phyloP scores from a whole-genome alignment of 2,329 filamentous ascomycete genomes.

The Neonectria coccinea region DNA sequence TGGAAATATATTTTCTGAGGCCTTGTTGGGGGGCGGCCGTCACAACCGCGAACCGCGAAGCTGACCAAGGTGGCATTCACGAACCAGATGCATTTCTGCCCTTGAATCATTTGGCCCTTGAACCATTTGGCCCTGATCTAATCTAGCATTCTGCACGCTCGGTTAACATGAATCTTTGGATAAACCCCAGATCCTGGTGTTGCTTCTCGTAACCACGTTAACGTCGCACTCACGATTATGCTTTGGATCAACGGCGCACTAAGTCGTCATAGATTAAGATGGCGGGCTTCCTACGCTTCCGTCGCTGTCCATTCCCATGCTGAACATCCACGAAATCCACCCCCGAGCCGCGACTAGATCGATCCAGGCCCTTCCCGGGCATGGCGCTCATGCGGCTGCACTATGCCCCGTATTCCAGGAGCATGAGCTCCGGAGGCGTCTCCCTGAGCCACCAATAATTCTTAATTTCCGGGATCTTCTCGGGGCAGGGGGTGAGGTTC shows the following conservation, averaged over 20 bases:
- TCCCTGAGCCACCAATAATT: conserved; percentile 4
- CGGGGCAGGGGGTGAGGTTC: neutral
- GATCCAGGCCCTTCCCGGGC: conserved; percentile 9
- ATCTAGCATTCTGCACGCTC: neutral
- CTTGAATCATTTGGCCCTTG: neutral
- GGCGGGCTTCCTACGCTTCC: neutral
- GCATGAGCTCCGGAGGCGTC: conserved; percentile 17
- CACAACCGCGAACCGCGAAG: no score
- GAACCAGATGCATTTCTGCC: no score
- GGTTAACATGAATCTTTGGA: neutral
- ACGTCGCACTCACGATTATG: neutral
- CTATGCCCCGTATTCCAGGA: conserved; percentile 13
- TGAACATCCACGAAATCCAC: neutral
- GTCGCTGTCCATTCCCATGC: neutral
- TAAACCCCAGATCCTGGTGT: neutral
- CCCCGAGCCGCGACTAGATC: conserved; percentile 5
- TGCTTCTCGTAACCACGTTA: neutral
- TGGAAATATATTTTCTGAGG: no score
- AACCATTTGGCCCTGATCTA: neutral
- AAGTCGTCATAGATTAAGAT: neutral
- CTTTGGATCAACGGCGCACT: neutral
- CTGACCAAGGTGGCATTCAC: no score
- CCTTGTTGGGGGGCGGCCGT: no score
- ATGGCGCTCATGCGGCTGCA: conserved; percentile 7
- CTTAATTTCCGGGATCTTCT: neutral